Evolutionary conservation across 345 rosid genomes (phyloP), one percentile per base, ranked within the genome.

Genomic region (Linum tenue): DNA sequence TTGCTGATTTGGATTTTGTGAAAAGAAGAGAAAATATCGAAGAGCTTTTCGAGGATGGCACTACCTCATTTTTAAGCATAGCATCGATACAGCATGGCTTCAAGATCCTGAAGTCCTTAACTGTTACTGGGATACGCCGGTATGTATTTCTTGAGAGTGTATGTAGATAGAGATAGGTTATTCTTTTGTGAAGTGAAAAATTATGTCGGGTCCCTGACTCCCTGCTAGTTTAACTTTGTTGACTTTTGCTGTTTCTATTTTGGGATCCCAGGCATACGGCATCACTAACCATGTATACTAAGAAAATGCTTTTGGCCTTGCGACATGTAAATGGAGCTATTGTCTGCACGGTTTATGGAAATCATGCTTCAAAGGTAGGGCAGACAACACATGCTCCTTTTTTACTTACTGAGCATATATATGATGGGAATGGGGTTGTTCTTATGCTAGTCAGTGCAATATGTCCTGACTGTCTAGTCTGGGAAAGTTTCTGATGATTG

Each of bases 1-100:
- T 88, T 80, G 97, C 98, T 69, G 98, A 92, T 70, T 63, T 83
- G 78, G 98, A 92, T 79, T 92, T 92, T 78, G 92, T 92, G 51
- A 92, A 78, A 80, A 85, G 95, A 78, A 86, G 98, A 79, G 89
- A 88, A 74, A 77, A 70, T 67, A 72, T 86, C 71, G 97, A 92
- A 65, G 98, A 88, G 75, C 81, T 71, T 69, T 88, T 92, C 50
- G 98, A 92, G 82, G 97, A 92, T 78, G 98, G 98, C 39, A 88
- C 96, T 66, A 69, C 71, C 73, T 84, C 98, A 59, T 92, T 90
- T 80, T 76, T 92, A 73, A 84, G 90, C 82, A 85, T 92, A 81
- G 85, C 92, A 77, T 86, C 97, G 50, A 67, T 92, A 40, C 80
- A 60, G 63, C 89, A 88, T 73, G 97, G 98, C 56, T 90, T 92